A percentile compares a stretch with the other conserved stretches of the same genome.
These are phyloP conservation scores for Plasmodium knowlesi DNA, from an alignment of 169 alveolate species.

Conservation along the genomic window DNA sequence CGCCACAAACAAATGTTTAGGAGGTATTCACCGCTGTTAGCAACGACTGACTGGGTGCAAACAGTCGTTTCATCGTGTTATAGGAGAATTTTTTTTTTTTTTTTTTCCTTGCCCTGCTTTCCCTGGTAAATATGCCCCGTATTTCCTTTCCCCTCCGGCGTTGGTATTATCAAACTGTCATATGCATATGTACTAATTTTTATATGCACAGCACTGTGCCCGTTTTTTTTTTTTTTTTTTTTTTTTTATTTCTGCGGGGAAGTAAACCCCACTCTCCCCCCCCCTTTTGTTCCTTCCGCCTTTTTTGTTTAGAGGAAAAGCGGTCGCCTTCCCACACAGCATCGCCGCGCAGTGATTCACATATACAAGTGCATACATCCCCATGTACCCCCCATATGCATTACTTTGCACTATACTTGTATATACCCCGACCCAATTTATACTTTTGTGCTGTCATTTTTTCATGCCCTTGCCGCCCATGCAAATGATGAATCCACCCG, in stretches of 20 bases:
- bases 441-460: not conserved
- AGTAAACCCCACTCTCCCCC: not conserved
- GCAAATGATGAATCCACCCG: not conserved
- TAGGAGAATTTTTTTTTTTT: too few relatives aligned
- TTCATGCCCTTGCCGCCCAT: not conserved
- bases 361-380: not conserved
- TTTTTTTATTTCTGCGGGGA: not conserved
- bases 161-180: not conserved
- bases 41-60: not conserved
- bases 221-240: not conserved
- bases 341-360: not conserved
- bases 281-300: not conserved
- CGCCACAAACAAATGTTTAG: not conserved
- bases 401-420: not conserved
- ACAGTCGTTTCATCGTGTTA: too few relatives aligned
- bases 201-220: not conserved
- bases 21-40: not conserved
- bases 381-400: not conserved
- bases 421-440: too few relatives aligned
- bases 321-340: not conserved
- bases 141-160: not conserved
- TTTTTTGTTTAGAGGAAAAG: not conserved
- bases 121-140: not conserved
- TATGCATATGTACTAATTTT: not conserved
- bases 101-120: not conserved